These are phyloP conservation scores for Xylaria sp. DNA, from an alignment of 2,329 filamentous ascomycete genomes.

Conservation along the genomic window DNA sequence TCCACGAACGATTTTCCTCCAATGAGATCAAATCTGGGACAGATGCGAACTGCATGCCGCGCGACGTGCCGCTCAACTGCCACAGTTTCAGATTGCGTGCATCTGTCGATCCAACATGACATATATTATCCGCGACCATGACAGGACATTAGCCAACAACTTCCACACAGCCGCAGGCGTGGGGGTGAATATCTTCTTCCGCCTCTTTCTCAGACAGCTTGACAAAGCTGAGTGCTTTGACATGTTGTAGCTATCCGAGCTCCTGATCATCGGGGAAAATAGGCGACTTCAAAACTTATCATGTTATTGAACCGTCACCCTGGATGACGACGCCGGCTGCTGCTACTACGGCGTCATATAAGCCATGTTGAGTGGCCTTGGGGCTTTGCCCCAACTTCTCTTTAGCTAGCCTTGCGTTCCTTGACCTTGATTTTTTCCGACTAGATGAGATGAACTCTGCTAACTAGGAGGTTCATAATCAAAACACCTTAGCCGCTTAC, in stretches of 20 bases:
- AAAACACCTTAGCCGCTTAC: neutral
- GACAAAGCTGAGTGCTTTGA: slow-evolving; percentile 6
- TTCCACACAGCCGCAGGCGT: neutral
- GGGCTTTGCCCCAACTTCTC: slow-evolving; percentile 11
- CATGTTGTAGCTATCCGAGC: slow-evolving; percentile 11
- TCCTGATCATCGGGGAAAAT: slow-evolving; percentile 32
- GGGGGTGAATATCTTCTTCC: neutral
- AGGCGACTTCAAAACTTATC: slow-evolving; percentile 4
- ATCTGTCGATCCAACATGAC: slow-evolving; percentile 36
- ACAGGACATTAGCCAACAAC: slow-evolving; percentile 27
- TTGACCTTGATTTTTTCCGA: neutral
- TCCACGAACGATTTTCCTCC: neutral
- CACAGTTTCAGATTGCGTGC: slow-evolving; percentile 32
- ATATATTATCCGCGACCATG: slow-evolving; percentile 31
- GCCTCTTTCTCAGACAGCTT: slow-evolving; percentile 11
- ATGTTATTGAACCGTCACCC: slow-evolving; percentile 3
- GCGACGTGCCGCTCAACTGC: slow-evolving; percentile 29
- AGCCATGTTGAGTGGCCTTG: neutral
- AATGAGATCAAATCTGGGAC: slow-evolving; percentile 11
- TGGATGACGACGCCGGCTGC: slow-evolving; percentile 8
- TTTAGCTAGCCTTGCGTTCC: slow-evolving; percentile 11
- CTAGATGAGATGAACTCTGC: slow-evolving; percentile 8
- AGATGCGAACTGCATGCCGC: neutral
- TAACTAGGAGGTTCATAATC: neutral
- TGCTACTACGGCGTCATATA: slow-evolving; percentile 21